Base-by-base conservation (phyloP, 1,139 yeast species). In the Geotrichum reessii region DNA sequence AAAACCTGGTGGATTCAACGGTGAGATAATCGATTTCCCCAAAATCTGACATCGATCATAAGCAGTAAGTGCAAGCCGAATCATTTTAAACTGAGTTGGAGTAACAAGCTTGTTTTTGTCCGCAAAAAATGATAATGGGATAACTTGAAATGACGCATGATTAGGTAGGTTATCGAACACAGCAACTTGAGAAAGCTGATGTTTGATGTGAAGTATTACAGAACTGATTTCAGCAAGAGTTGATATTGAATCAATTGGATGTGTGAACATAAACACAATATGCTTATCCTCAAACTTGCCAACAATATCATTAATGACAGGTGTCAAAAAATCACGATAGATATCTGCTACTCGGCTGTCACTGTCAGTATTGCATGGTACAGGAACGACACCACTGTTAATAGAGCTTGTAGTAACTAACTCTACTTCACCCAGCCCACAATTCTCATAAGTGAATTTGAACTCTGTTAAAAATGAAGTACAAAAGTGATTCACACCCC, bases 31-130 rank as follows among this genome's bases (percentile, higher is more conserved):
- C 17, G 52, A 8, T 47, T 53, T 40, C 2, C 52, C 49, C 9
- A n/a, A 12, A n/a, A 21, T 63, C 14, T 71, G 66, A 28, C 70
- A 67, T 74, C 70, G 66, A 67, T 88, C 88, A 73, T 89, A 92
- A 3, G 90, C 72, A 37, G 81, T 78, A 68, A 87, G 72, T 1
- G 91, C 79, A 6, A 87, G 64, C 56, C 78, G 78, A 1, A 82
- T 74, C 46, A 84, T 69, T 42, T 75, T 75, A 52, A 72, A 71
- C 59, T 77, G 80, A 2, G 91, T 81, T 1, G 82, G 73, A 31
- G 82, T 73, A 14, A 79, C 77, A 33, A 79, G 68, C 1, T 78
- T 74, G 19, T 79, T 79, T 51, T 73, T 72, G 46, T 74, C 74
- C 22, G 81, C 78, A 40, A 83, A 78, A 50, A 78, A 75, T 4